Evolutionary conservation across 164 flowering plant species (phyloP).

Genomic region (Pachysandra terminalis): DNA sequence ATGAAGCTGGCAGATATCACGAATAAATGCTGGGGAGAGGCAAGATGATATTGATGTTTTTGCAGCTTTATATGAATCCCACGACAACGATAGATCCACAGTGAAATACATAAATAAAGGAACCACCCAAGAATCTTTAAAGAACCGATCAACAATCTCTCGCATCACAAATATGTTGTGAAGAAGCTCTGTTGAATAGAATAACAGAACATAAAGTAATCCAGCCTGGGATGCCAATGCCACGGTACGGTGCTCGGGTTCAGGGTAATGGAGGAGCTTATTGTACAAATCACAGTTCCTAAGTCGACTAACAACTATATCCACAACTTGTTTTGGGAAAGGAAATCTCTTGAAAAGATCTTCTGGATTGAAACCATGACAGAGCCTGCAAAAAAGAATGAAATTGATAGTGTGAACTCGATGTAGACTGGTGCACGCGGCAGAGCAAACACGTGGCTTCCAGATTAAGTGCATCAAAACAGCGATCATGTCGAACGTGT

Average conservation of each 20-base stretch:
- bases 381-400: conserved; percentile 5
- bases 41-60: conserved; percentile 22
- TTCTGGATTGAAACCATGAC: conserved; percentile 20
- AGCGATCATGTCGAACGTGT: conserved; percentile 17
- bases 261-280: conserved; percentile 21
- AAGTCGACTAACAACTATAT: conserved; percentile 19
- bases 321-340: conserved; percentile 26
- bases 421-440: conserved; percentile 9
- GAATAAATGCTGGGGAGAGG: conserved; percentile 16
- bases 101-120: conserved; percentile 25
- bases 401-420: conserved; percentile 1
- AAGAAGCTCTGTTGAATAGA: conserved; percentile 20
- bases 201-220: conserved; percentile 20
- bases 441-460: conserved; percentile 18
- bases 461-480: conserved; percentile 21
- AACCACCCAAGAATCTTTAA: conserved; percentile 25
- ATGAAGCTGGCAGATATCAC: conserved; percentile 23
- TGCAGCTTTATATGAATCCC: conserved; percentile 28
- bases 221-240: conserved; percentile 29
- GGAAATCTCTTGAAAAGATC: conserved; percentile 26
- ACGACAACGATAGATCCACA: conserved; percentile 24
- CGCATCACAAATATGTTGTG: conserved; percentile 27
- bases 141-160: conserved; percentile 29
- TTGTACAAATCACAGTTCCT: conserved; percentile 25
- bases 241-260: conserved; percentile 27